Evolutionary conservation across 257 asterid genomes (phyloP).

Genomic region (Echium plantagineum): DNA sequence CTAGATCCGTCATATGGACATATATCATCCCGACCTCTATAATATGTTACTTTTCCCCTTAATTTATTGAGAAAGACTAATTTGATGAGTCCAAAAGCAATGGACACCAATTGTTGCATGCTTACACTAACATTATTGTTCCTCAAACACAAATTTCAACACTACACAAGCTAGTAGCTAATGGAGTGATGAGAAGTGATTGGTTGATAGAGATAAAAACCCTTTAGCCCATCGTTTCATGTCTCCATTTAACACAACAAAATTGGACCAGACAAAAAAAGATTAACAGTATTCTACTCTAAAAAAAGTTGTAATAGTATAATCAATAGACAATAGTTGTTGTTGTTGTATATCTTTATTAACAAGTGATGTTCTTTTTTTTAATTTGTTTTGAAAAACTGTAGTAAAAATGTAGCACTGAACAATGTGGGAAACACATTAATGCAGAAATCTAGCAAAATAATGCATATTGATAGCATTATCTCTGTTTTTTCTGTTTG

Average conservation of each 20-base stretch:
- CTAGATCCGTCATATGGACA: too few relatives aligned
- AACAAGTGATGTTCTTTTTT: too few relatives aligned
- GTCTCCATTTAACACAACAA: conserved; percentile 29
- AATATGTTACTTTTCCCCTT: too few relatives aligned
- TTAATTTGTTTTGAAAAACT: too few relatives aligned
- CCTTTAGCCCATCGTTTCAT: conserved; percentile 67
- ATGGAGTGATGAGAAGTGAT: conserved; percentile 26
- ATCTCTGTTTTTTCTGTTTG: conserved; percentile 16
- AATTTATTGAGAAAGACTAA: too few relatives aligned
- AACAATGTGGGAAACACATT: conserved; percentile 58
- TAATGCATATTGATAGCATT: conserved; percentile 4
- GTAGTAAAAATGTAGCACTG: conserved; percentile 12
- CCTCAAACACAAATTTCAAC: too few relatives aligned
- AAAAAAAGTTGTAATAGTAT: conserved; percentile 22
- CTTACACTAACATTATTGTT: too few relatives aligned
- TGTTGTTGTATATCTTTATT: too few relatives aligned
- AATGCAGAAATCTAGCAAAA: conserved; percentile 45
- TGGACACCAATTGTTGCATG: too few relatives aligned
- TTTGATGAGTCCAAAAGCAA: too few relatives aligned
- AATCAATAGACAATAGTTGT: background rate
- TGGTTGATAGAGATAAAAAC: conserved; percentile 34
- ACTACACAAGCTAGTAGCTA: too few relatives aligned
- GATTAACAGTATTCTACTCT: conserved; percentile 19
- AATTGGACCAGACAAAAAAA: conserved; percentile 28
- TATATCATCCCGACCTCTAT: too few relatives aligned